A percentile compares a stretch with the other conserved stretches of the same genome.
These are phyloP conservation scores for Dactylellina haptotyla DNA, from an alignment of 2,329 filamentous ascomycete genomes.

Conservation along the genomic window DNA sequence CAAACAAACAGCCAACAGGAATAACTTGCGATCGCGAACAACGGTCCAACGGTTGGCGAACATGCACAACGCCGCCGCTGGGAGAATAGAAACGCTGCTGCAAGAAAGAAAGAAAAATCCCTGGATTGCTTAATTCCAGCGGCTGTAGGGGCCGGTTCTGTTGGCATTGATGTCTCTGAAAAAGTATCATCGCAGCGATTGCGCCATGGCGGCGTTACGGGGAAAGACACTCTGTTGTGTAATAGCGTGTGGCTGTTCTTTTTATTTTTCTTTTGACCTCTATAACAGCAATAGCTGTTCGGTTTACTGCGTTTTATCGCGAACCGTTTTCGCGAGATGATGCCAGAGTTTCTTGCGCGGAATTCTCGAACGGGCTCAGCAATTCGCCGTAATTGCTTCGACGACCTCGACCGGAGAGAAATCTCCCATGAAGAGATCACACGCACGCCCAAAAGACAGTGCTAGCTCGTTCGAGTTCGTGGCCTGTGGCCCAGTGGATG, in stretches of 20 bases:
- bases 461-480: not conserved
- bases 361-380: slow-evolving; percentile 45
- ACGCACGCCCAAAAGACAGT: slow-evolving; percentile 12
- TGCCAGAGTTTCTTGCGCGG: not conserved
- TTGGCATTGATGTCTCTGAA: slow-evolving; percentile 19
- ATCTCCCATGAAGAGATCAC: slow-evolving; percentile 28
- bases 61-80: not conserved
- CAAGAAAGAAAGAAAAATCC: slow-evolving; percentile 34
- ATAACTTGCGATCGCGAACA: slow-evolving; percentile 30
- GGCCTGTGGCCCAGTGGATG: slow-evolving; percentile 1
- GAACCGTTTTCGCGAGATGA: not conserved
- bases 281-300: too few species aligned
- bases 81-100: slow-evolving; percentile 18
- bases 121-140: slow-evolving; percentile 50
- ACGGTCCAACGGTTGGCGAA: not conserved
- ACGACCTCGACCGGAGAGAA: slow-evolving; percentile 48
- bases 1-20: slow-evolving; percentile 27
- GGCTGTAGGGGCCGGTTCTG: slow-evolving; percentile 28
- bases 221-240: slow-evolving; percentile 13
- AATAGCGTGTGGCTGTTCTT: too few species aligned
- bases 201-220: slow-evolving; percentile 52
- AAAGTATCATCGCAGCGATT: slow-evolving; percentile 21
- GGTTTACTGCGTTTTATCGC: not conserved
- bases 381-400: slow-evolving; percentile 35
- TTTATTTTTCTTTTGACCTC: too few species aligned